These are phyloP conservation scores for Aspergillus unguis DNA, from an alignment of 2,329 filamentous ascomycete genomes.

Conservation along the genomic window DNA sequence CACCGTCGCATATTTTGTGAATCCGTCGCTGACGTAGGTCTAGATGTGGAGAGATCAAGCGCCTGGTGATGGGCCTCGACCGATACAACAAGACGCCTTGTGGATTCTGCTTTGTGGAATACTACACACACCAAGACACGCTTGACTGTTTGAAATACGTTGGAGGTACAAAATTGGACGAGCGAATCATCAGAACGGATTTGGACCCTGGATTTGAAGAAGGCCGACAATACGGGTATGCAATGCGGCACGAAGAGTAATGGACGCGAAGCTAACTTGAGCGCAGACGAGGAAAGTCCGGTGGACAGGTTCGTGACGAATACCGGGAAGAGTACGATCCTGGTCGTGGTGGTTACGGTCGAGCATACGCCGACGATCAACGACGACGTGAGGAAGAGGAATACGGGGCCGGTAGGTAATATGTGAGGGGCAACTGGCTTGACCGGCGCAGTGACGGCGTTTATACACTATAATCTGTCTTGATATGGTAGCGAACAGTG, in stretches of 20 bases:
- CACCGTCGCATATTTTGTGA: not conserved
- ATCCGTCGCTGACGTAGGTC: conserved; percentile 10
- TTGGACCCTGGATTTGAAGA: conserved; percentile 94
- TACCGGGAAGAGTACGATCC: conserved; percentile 97
- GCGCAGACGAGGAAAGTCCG: conserved; percentile 75
- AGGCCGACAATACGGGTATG: conserved; percentile 83
- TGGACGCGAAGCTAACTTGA: conserved; percentile 1
- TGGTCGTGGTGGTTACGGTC: conserved; percentile 82
- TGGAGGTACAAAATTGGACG: conserved; percentile 95
- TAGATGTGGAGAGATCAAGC: conserved; percentile 91
- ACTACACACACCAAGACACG: conserved; percentile 96
- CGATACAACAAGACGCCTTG: conserved; percentile 97
- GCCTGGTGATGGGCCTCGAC: conserved; percentile 95
- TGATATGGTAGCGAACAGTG: conserved; percentile 23
- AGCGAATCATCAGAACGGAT: conserved; percentile 93
- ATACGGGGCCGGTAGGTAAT: conserved; percentile 55
- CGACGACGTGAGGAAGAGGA: conserved; percentile 57
- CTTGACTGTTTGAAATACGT: conserved; percentile 99
- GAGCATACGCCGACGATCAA: conserved; percentile 67
- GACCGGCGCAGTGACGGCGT: conserved; percentile 32
- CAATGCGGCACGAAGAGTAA: conserved; percentile 2
- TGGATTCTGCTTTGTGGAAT: conserved; percentile 99
- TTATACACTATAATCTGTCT: conserved; percentile 28
- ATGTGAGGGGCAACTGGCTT: conserved; percentile 11
- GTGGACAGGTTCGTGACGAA: conserved; percentile 95